phyloP scores from a whole-genome alignment of 1,284 basidiomycete genomes.

The Irpex sp. region DNA sequence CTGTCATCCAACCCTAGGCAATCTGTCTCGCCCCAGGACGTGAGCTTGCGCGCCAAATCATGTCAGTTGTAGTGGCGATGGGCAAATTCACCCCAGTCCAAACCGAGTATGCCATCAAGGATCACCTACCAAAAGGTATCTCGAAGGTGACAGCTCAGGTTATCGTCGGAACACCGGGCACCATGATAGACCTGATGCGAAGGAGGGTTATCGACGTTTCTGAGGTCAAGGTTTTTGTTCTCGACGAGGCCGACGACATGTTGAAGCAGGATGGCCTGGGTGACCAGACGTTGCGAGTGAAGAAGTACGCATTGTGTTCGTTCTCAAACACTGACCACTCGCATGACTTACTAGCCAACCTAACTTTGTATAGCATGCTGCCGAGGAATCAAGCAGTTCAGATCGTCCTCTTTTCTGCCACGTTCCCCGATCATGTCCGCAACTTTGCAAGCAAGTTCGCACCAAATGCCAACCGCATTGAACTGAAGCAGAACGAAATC shows the following conservation, averaged over 20 bases:
- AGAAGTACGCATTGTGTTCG: slow-evolving; percentile 64
- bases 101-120: slow-evolving; percentile 94
- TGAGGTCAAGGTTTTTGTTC: slow-evolving; percentile 89
- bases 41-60: slow-evolving; percentile 96
- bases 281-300: slow-evolving; percentile 95
- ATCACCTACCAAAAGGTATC: slow-evolving; percentile 65
- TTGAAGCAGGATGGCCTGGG: slow-evolving; percentile 93
- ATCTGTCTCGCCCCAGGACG: slow-evolving; percentile 93
- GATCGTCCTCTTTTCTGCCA: slow-evolving; percentile 97
- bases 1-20: slow-evolving; percentile 49
- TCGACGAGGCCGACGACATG: slow-evolving; percentile 99
- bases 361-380: slow-evolving; percentile 48
- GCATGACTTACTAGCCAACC: neutral
- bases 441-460: slow-evolving; percentile 90
- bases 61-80: slow-evolving; percentile 92
- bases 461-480: slow-evolving; percentile 94
- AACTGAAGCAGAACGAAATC: slow-evolving; percentile 92
- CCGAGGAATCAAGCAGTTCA: slow-evolving; percentile 63
- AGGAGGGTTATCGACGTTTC: slow-evolving; percentile 74
- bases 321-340: neutral
- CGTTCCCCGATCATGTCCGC: slow-evolving; percentile 93
- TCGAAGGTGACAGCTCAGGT: slow-evolving; percentile 85
- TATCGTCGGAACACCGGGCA: slow-evolving; percentile 96
- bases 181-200: slow-evolving; percentile 83
- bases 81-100: slow-evolving; percentile 93